Evolutionary conservation across 1,284 basidiomycete genomes (phyloP), one percentile per base, ranked within the genome.

Genomic region (Meira miltonrushii): DNA sequence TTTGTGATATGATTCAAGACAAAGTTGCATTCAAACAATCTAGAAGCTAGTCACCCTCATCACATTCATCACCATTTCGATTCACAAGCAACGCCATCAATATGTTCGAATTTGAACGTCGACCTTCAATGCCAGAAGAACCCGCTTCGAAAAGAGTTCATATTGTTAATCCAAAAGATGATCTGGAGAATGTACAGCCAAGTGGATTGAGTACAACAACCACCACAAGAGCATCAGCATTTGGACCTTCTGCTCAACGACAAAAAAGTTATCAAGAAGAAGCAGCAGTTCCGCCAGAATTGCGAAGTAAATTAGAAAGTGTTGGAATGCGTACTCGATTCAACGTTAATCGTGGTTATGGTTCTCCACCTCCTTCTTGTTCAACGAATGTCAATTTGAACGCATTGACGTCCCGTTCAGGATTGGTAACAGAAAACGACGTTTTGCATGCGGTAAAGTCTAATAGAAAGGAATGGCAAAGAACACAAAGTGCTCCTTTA

Each of bases 401-500:
- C 6, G 17, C 17, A 38, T 17, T 53, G 7, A 23, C 23, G 2
- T 13, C 38, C 2, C 2, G 17, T 12, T 5, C 17, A 13, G 46
- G 23, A 17, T 53, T 53, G 21, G 17, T 17, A 25, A 23, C 50
- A 3, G 37, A 53, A 12, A 39, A 41, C 38, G 17, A 53, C 17
- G 28, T 53, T 4, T 53, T 53, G 11, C 5, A 53, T 13, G 13
- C 38, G 4, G 50, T 53, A 4, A 39, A 21, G 15, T 19, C 17
- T 39, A 53, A 17, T 13, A 40, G 17, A 23, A 41, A 53, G 23
- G 23, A 2, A 13, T 53, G 5, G 5, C 17, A 41, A 33, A 17
- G 50, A 41, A 38, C 28, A 13, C 23, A 53, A 53, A 53, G 50
- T 53, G 50, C 50, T 37, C 50, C 50, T 15, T 17, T 53, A 41